A percentile compares a stretch with the other conserved stretches of the same genome.
Evolutionary conservation across 306 rosid genomes (phyloP).

Genomic region (Alnus rubra): DNA sequence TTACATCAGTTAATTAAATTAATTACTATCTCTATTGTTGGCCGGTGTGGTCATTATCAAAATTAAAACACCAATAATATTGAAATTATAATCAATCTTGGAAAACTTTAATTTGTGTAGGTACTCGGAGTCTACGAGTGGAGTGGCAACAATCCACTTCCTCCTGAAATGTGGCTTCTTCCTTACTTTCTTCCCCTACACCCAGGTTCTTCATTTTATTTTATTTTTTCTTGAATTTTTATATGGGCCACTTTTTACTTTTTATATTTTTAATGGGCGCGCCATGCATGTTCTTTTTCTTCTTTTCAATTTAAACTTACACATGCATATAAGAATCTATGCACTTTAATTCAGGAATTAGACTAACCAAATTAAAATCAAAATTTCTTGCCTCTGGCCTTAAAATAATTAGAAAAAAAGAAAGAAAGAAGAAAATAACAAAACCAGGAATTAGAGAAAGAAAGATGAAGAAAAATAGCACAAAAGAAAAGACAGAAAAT

Average conservation of each 20-base stretch:
- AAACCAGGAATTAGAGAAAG: no score
- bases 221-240: not conserved
- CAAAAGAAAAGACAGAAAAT: no score
- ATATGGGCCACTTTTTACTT: not conserved
- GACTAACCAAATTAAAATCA: not conserved
- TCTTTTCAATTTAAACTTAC: no score
- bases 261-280: not conserved
- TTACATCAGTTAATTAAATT: not conserved
- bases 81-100: not conserved
- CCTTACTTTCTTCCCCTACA: constrained; percentile 62
- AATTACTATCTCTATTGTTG: not conserved
- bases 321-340: no score
- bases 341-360: no score
- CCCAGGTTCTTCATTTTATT: constrained; percentile 43
- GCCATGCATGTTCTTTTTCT: no score
- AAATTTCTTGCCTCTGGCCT: not conserved
- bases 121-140: constrained; percentile 78
- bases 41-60: not conserved
- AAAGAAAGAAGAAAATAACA: not conserved
- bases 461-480: no score
- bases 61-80: not conserved
- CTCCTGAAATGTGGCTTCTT: constrained; percentile 70
- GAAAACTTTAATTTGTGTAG: constrained; percentile 15
- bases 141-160: constrained; percentile 66
- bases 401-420: not conserved